Base-by-base conservation (phyloP, 2,329 filamentous ascomycete genomes). In the Helicocarpus griseus region DNA sequence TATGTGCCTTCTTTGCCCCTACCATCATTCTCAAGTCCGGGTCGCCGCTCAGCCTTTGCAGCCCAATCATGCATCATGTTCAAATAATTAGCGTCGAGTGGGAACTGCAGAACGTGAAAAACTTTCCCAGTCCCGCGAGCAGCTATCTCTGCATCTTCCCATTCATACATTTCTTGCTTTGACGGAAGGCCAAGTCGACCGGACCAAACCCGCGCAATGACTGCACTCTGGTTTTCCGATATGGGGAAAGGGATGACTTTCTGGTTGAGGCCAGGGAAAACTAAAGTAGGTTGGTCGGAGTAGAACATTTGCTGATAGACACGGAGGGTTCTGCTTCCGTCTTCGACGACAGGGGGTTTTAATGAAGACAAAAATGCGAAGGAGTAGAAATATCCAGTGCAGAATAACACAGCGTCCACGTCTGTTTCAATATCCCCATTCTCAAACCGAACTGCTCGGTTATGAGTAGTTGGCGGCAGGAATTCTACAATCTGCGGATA, bases 211-310 rank as follows among this genome's bases (percentile, higher is more conserved):
- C 87, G 80, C 2, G 89, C 81, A 43, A 94, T 75, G 0, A 87
- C 79, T 0, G 89, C 85, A 1, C 82, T 82, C 67, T 96, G 90
- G 5, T 80, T 82, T 69, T 96, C 89, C 0, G 83, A 78, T 1
- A 93, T 61, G 0, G 87, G 85, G 64, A 95, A 95, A 0, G 91
- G 91, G n/a, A 94, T 85, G n/a, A 93, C 80, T 58, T 85, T 86
- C 63, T 89, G 85, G 14, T 86, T 83, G 36, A 96, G 73, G 0
- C 80, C 81, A 0, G 86, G 76, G 63, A 96, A 90, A 0, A 80
- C 84, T 1, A 97, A 73, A 0, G 87, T 93, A 1, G 90, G 89
- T 54, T 88, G 80, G 1, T 79, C 73, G 3, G 84, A 82, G 64
- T 84, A 82, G 65, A 96, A 85, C 8, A 96, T 61, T 60, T 97